Conservation (phyloP, 805 yeast species). For the Naumovozyma dairenensis region DNA sequence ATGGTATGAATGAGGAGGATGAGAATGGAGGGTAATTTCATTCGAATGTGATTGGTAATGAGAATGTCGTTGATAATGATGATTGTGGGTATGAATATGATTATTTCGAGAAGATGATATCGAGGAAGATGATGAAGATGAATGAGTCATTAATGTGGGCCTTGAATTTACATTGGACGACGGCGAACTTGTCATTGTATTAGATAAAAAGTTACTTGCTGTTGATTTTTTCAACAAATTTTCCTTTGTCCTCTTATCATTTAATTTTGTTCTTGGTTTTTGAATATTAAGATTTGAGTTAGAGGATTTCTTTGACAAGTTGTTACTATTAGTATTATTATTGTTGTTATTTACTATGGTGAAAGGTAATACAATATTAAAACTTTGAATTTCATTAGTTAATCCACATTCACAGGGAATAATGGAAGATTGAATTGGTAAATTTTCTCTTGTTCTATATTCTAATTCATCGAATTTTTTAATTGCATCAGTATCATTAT, state of each 20-base stretch:
- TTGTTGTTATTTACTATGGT: slow-evolving; percentile 6
- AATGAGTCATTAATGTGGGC: background rate
- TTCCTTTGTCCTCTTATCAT: slow-evolving; percentile 10
- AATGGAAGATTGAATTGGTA: slow-evolving; percentile 24
- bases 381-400: slow-evolving; percentile 26
- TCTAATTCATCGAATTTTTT: slow-evolving; percentile 28
- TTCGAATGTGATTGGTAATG: background rate
- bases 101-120: background rate
- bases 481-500: slow-evolving; percentile 22
- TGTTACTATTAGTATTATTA: background rate
- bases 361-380: slow-evolving; percentile 24
- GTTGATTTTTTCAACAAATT: slow-evolving; percentile 13
- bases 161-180: background rate
- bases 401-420: slow-evolving; percentile 31
- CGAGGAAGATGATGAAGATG: background rate
- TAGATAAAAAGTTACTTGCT: slow-evolving; percentile 11
- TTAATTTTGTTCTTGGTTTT: slow-evolving; percentile 9
- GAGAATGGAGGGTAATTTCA: background rate
- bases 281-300: slow-evolving; percentile 7
- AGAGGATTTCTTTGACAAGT: background rate
- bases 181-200: background rate
- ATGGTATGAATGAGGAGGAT: background rate
- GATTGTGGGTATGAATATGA: background rate
- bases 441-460: slow-evolving; percentile 21
- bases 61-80: background rate